Base-by-base conservation (phyloP, 1,284 basidiomycete genomes). In the Ceratobasidium sp. region DNA sequence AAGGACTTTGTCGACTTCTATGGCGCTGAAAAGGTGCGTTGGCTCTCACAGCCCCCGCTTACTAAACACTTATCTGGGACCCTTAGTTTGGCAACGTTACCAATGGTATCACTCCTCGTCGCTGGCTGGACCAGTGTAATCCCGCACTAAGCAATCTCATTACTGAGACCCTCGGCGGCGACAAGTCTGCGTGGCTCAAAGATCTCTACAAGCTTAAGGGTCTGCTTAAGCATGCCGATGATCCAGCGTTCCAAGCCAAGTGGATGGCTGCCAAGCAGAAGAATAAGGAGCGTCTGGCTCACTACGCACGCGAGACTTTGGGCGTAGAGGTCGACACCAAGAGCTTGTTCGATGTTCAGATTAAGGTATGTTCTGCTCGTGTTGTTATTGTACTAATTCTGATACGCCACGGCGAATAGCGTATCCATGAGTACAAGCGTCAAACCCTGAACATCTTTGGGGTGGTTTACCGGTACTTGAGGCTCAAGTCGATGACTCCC, bases 41-140 rank as follows among this genome's bases (percentile, higher is more conserved):
- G 13, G 34, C 29, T 17, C 6, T n/a, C 50, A n/a, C 57, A n/a
- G 22, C 20, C 7, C 27, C 35, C 55, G 20, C 47, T 22, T 54
- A 20, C 54, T 25, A 12, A 3, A 42, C 29, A 17, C 45, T 8
- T n/a, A 32, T 68, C 68, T n/a, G n/a, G n/a, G n/a, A n/a, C 56
- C 45, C 56, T 34, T 87, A 87, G 77, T 92, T 91, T 75, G 84
- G 85, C 42, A 93, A 93, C 75, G 90, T 93, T 56, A 94, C 91
- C 29, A 94, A 93, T 77, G 94, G 93, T 74, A 87, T 92, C 69
- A 92, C 90, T 27, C 90, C 90, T 42, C 89, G 92, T 72, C 85
- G 93, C 72, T 96, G 94, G 94, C 85, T 97, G 68, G 91, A 95
- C 74, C 75, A 95, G 85, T 94, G 93, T 83, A 97, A 97, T 82